Percentiles rank a stretch among this genome's conserved stretches.
Conservation (phyloP, 495 filamentous ascomycete species). For the Pseudomonodictys pantanalensis region DNA sequence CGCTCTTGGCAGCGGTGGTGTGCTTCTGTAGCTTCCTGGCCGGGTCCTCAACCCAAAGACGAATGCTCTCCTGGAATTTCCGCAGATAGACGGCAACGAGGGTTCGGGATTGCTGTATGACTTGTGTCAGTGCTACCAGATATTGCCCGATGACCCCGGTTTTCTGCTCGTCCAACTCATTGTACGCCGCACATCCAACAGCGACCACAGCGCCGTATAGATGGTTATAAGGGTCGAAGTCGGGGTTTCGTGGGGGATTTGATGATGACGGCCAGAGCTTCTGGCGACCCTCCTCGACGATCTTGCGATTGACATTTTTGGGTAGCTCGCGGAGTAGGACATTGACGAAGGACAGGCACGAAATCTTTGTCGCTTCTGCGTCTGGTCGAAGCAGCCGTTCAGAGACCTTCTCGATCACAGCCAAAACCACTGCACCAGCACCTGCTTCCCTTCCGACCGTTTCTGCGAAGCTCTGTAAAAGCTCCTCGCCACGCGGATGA, state of each 20-base stretch:
- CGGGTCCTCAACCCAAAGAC: conserved; percentile 59
- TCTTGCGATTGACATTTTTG: conserved; percentile 43
- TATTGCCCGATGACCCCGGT: conserved; percentile 29
- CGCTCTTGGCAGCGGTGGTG: not conserved
- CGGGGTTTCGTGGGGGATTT: conserved; percentile 42
- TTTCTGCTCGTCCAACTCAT: conserved; percentile 39
- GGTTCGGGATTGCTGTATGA: conserved; percentile 42
- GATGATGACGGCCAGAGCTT: conserved; percentile 57
- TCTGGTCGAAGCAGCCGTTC: too few relatives aligned
- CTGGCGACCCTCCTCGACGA: conserved; percentile 56
- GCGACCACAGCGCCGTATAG: conserved; percentile 47
- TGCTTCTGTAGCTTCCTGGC: conserved; percentile 38
- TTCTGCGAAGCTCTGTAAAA: conserved; percentile 58
- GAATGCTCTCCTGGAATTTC: conserved; percentile 58
- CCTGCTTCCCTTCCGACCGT: conserved; percentile 64
- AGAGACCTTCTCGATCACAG: conserved; percentile 70
- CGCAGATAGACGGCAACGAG: conserved; percentile 44
- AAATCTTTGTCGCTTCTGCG: too few relatives aligned
- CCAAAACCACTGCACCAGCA: conserved; percentile 57
- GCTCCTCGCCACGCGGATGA: conserved; percentile 11
- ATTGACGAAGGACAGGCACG: conserved; percentile 24
- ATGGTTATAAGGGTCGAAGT: conserved; percentile 59
- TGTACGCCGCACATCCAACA: conserved; percentile 11
- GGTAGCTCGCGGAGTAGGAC: conserved; percentile 36
- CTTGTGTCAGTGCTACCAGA: conserved; percentile 35